phyloP scores from a whole-genome alignment of 2,329 filamentous ascomycete species.

The Orbilia brochopaga region DNA sequence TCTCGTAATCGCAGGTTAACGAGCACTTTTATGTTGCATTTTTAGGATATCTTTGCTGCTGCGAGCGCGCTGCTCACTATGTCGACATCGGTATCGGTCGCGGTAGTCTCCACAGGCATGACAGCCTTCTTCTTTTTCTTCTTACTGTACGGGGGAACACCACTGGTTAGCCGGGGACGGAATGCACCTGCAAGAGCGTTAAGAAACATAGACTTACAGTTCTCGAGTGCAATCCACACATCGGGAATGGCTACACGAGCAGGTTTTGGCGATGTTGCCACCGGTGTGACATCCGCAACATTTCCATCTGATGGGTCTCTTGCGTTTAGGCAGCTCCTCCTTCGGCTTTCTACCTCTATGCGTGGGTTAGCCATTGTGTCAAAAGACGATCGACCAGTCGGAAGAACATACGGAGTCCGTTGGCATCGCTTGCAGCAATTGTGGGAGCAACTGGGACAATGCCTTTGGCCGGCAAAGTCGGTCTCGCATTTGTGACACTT shows the following conservation, averaged over 20 bases:
- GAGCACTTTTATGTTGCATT: not conserved
- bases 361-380: slow-evolving; percentile 3
- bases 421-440: slow-evolving; percentile 79
- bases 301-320: slow-evolving; percentile 43
- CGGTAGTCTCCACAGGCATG: slow-evolving; percentile 16
- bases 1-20: not conserved
- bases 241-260: slow-evolving; percentile 32
- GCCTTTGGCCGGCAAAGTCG: slow-evolving; percentile 68
- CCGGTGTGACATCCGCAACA: slow-evolving; percentile 30
- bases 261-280: slow-evolving; percentile 30
- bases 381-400: not conserved
- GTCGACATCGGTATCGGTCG: slow-evolving; percentile 32
- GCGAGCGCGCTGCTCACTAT: slow-evolving; percentile 41
- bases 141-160: slow-evolving; percentile 9
- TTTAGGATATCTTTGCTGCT: slow-evolving; percentile 32
- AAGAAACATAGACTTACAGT: slow-evolving; percentile 28
- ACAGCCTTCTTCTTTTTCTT: slow-evolving; percentile 48
- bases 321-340: slow-evolving; percentile 31
- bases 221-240: slow-evolving; percentile 39
- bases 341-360: slow-evolving; percentile 31
- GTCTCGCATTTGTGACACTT: slow-evolving; percentile 76
- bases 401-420: slow-evolving; percentile 72
- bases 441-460: slow-evolving; percentile 74
- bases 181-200: no score
- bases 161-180: slow-evolving; percentile 4